These are phyloP conservation scores for Leptoxyphium fumago DNA, from an alignment of 2,329 filamentous ascomycete species.

Conservation along the genomic window DNA sequence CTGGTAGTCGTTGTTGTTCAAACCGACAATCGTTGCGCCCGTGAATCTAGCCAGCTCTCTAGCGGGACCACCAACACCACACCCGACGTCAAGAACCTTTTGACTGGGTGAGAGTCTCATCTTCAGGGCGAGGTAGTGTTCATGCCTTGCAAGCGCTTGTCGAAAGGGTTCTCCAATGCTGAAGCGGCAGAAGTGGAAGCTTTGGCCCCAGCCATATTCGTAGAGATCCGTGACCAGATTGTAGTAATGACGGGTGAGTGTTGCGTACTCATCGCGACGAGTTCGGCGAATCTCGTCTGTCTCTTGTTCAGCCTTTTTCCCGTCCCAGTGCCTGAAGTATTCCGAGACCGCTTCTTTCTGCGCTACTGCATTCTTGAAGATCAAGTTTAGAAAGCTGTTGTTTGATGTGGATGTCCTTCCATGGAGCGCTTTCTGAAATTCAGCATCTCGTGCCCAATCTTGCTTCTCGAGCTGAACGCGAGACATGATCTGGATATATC, in stretches of 20 bases:
- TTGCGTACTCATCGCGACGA: constrained; percentile 51
- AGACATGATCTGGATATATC: too few relatives aligned
- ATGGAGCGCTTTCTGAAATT: too few relatives aligned
- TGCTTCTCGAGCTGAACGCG: too few relatives aligned
- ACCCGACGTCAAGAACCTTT: constrained; percentile 20
- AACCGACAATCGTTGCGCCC: constrained; percentile 14
- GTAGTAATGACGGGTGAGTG: constrained; percentile 47
- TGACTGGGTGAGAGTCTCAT: constrained; percentile 11
- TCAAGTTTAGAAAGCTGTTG: too few relatives aligned
- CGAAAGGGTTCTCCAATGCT: constrained; percentile 66
- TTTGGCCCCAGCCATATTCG: constrained; percentile 87
- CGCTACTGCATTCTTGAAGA: constrained; percentile 52
- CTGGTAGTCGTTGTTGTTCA: constrained; percentile 18
- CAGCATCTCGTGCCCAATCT: too few relatives aligned
- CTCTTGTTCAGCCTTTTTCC: constrained; percentile 59
- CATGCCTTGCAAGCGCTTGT: constrained; percentile 53
- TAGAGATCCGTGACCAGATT: constrained; percentile 93
- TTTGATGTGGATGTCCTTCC: too few relatives aligned
- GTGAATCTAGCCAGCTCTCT: constrained; percentile 17
- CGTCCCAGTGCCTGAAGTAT: constrained; percentile 87
- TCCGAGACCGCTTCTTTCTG: constrained; percentile 68
- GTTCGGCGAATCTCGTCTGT: constrained; percentile 65
- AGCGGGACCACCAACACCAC: constrained; percentile 18
- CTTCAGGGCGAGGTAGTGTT: constrained; percentile 16
- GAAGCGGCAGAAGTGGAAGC: constrained; percentile 91